phyloP scores from a whole-genome alignment of 208 protist genomes.

The Leishmania tropica region DNA sequence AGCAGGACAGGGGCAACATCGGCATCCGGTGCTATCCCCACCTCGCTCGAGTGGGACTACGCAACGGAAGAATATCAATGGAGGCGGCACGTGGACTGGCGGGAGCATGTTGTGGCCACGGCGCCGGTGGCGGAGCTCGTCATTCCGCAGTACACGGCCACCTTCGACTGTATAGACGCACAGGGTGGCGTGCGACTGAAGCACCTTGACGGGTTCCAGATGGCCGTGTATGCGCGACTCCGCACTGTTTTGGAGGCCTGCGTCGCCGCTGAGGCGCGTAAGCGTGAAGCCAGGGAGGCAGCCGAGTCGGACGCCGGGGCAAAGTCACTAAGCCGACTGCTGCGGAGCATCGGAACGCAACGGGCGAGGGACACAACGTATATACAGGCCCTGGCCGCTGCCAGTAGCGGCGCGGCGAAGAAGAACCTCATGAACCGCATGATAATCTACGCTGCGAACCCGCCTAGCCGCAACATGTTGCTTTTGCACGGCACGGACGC shows the following conservation, averaged over 20 bases:
- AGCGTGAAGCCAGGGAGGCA: neutral
- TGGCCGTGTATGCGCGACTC: constrained; percentile 61
- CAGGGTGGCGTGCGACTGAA: constrained; percentile 57
- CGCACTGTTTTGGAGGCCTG: constrained; percentile 38
- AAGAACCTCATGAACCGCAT: constrained; percentile 75
- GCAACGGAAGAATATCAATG: constrained; percentile 63
- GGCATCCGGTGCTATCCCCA: neutral
- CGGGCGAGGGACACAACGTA: constrained; percentile 23
- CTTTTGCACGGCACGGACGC: constrained; percentile 49
- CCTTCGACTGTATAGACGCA: constrained; percentile 53
- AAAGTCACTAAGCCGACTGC: constrained; percentile 5
- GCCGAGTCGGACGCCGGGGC: constrained; percentile 5
- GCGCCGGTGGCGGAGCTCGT: constrained; percentile 54
- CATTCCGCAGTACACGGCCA: constrained; percentile 60
- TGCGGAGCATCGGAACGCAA: constrained; percentile 8
- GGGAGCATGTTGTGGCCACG: constrained; percentile 32
- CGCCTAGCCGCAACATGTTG: constrained; percentile 77
- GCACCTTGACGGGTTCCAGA: constrained; percentile 62
- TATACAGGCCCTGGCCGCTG: constrained; percentile 18
- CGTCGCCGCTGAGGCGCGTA: constrained; percentile 15
- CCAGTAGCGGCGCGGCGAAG: constrained; percentile 20
- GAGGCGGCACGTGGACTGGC: constrained; percentile 60
- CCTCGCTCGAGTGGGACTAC: constrained; percentile 34
- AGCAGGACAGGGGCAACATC: neutral
- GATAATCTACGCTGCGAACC: constrained; percentile 72